Evolutionary conservation across 768 basidiomycete genomes (phyloP), one percentile per base, ranked within the genome.

Genomic region (Xerocomellus chrysenteron): DNA sequence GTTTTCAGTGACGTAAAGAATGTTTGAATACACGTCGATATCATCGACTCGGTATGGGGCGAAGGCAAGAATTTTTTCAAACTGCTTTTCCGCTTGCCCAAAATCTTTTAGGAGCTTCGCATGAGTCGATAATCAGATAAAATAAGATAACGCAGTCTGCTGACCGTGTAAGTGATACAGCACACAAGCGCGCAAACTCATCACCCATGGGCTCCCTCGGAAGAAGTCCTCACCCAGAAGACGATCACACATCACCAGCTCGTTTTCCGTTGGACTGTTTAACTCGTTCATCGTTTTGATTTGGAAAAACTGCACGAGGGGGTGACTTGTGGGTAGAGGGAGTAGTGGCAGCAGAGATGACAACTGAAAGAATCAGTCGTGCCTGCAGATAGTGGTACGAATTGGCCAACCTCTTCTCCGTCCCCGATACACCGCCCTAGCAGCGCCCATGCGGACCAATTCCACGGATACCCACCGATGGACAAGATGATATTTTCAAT

Each of bases 11-110:
- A 98, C 94, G 72, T 98, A 98, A 41, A 98, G 80, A 67, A 98
- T 97, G 68, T 98, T 97, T 54, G 94, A 96, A 71, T 90, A 94
- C 37, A 97, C 85, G 66, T 98, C 97, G 54, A 98, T 88, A 65
- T 97, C 92, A 61, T 99, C 97, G 55, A 97, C 84, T 26, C 94
- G 84, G 72, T 86, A 87, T 10, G 95, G 96, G 68, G 98, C 94
- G 36, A 87, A 68, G 3, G 76, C 73, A 35, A 92, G 81, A 35
- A 98, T 90, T 61, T 82, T 81, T 64, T 94, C 89, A 69, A 98
- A 99, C 65, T 93, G 86, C 32, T 74, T 74, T 68, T 92, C 90
- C 3, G 97, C 94, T 54, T 86, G 84, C 52, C 86, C 84, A 71
- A 94, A 97, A 67, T 98, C 97, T 98, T 50, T 60, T 4, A 41